Evolutionary conservation across 495 filamentous ascomycete species (phyloP).

Genomic region (Letharia columbiana): DNA sequence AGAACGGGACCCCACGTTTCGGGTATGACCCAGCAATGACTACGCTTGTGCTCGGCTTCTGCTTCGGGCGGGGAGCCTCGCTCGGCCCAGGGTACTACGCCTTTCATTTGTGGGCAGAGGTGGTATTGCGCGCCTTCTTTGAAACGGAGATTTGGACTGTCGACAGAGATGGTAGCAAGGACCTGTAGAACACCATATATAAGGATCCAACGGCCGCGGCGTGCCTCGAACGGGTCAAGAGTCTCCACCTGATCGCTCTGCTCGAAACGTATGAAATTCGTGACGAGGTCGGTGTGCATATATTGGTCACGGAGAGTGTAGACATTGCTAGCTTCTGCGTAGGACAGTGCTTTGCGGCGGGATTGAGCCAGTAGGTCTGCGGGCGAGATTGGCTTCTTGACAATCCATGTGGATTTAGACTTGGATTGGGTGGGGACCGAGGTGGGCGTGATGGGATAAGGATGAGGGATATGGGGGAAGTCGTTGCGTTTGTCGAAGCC

Average conservation of each 20-base stretch:
- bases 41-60: constrained; percentile 48
- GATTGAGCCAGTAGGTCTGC: constrained; percentile 29
- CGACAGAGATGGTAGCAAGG: constrained; percentile 58
- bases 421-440: constrained; percentile 25
- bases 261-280: constrained; percentile 56
- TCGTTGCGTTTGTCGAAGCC: constrained; percentile 56
- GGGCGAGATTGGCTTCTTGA: constrained; percentile 27
- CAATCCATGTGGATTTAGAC: constrained; percentile 34
- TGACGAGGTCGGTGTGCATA: constrained; percentile 49
- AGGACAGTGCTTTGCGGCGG: constrained; percentile 49
- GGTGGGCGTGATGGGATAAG: constrained; percentile 56
- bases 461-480: constrained; percentile 59
- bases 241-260: constrained; percentile 42
- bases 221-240: constrained; percentile 49
- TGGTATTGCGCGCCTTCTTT: constrained; percentile 55
- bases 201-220: constrained; percentile 62
- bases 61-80: constrained; percentile 32
- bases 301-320: constrained; percentile 40
- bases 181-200: constrained; percentile 66
- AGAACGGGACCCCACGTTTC: constrained; percentile 36
- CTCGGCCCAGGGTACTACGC: constrained; percentile 51
- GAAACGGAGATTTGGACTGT: constrained; percentile 51
- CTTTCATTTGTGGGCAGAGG: constrained; percentile 49
- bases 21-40: constrained; percentile 52
- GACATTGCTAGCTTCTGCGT: constrained; percentile 62